A percentile compares a stretch with the other conserved stretches of the same genome.
Evolutionary conservation across 2,329 filamentous ascomycete genomes (phyloP).

Genomic region (Macrophomina pseudophaseolina): DNA sequence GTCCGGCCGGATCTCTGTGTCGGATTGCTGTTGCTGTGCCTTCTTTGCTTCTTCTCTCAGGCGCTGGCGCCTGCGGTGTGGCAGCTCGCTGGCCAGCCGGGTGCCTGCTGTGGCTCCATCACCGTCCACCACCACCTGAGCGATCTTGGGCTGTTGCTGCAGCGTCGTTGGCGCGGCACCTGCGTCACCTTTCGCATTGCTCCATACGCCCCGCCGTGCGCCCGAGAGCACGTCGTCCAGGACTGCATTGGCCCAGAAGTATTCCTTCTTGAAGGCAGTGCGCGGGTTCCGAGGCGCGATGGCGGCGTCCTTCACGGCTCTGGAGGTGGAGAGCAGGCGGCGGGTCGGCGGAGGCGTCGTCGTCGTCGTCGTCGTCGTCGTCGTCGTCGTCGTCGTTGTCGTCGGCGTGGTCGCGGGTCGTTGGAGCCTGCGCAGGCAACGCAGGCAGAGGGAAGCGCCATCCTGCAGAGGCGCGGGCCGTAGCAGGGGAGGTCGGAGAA

Average conservation of each 20-base stretch:
- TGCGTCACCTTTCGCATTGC: constrained; percentile 32
- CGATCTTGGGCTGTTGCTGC: constrained; percentile 26
- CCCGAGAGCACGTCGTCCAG: constrained; percentile 39
- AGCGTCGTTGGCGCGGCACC: constrained; percentile 24
- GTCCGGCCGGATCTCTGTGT: constrained; percentile 57
- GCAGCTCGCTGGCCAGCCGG: constrained; percentile 34
- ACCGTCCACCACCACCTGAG: constrained; percentile 28
- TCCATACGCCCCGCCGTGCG: constrained; percentile 39
- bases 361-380: constrained; percentile 7
- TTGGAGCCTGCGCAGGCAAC: constrained; percentile 41
- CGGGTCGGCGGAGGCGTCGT: constrained; percentile 33
- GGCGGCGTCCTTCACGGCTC: constrained; percentile 36
- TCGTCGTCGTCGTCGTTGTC: no score
- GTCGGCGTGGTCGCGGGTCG: constrained; percentile 24
- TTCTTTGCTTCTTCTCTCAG: constrained; percentile 34
- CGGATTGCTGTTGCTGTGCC: constrained; percentile 23
- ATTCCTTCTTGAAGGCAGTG: constrained; percentile 43
- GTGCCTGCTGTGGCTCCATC: constrained; percentile 28
- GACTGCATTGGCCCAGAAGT: constrained; percentile 45
- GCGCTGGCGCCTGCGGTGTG: constrained; percentile 42
- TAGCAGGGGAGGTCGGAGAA: constrained; percentile 40
- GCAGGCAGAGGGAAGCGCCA: constrained; percentile 39
- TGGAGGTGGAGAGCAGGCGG: constrained; percentile 38
- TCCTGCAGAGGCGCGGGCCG: constrained; percentile 38
- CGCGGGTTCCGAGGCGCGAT: constrained; percentile 38